Percentiles rank a stretch among this genome's conserved stretches.
These are phyloP conservation scores for Lactifluus rugatus DNA, from an alignment of 768 basidiomycete species.

Conservation along the genomic window DNA sequence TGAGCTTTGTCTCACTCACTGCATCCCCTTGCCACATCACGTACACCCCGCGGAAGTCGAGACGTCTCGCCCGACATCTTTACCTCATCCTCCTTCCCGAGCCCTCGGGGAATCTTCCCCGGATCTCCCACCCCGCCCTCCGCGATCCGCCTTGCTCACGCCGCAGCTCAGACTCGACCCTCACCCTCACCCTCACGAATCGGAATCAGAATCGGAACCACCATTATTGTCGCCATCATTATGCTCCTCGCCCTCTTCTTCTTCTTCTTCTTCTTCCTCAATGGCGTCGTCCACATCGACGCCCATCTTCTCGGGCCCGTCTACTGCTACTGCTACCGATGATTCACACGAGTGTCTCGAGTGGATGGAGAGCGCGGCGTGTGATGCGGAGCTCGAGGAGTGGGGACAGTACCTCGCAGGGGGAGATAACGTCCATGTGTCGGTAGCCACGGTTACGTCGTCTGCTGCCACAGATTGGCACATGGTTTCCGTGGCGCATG, in stretches of 20 bases:
- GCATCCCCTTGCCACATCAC: background rate
- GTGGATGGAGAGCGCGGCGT: constrained; percentile 3
- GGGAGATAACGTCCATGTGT: background rate
- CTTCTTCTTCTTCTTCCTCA: background rate
- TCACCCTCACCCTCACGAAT: no score
- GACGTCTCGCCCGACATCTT: background rate
- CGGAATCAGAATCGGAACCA: background rate
- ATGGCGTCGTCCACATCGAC: background rate
- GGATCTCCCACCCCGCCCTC: background rate
- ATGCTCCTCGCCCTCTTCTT: background rate
- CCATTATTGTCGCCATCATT: background rate
- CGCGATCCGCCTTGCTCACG: no score
- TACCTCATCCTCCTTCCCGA: background rate
- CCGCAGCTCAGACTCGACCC: background rate
- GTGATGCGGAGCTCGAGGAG: constrained; percentile 8
- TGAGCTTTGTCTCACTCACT: background rate
- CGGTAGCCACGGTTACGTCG: background rate
- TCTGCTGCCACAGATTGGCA: background rate
- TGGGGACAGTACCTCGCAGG: constrained; percentile 6
- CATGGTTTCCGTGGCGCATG: background rate
- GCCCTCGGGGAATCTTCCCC: background rate
- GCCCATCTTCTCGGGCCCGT: background rate
- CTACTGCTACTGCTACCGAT: background rate
- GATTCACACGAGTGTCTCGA: background rate
- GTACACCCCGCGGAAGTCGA: background rate